These are phyloP conservation scores for Ilex asprella DNA, from an alignment of 257 asterid genomes.

Conservation along the genomic window DNA sequence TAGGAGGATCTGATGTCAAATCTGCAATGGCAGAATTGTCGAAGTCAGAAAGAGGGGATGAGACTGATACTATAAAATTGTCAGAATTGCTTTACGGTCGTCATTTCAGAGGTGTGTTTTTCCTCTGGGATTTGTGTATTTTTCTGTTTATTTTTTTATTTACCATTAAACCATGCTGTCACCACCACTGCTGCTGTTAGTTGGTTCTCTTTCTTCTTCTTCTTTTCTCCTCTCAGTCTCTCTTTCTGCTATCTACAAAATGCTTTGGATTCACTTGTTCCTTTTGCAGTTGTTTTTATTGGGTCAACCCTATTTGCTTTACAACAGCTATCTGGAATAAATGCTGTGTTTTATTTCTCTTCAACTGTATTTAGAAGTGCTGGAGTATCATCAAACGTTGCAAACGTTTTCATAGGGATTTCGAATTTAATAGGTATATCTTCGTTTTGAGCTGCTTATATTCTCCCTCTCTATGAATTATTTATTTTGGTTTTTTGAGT, in stretches of 20 bases:
- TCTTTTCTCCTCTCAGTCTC: slow-evolving; percentile 3
- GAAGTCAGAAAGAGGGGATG: slow-evolving; percentile 71
- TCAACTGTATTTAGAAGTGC: slow-evolving; percentile 98
- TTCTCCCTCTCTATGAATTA: not conserved
- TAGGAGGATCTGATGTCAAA: slow-evolving; percentile 65
- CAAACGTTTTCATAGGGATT: slow-evolving; percentile 71
- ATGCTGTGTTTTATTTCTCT: slow-evolving; percentile 98
- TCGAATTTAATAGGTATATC: slow-evolving; percentile 60
- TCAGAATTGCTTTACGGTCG: slow-evolving; percentile 64
- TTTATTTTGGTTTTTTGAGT: not conserved
- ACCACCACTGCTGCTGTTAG: slow-evolving; percentile 1
- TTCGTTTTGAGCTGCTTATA: not conserved
- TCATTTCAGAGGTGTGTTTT: slow-evolving; percentile 62
- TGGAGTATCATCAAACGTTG: slow-evolving; percentile 90
- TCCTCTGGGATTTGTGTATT: not conserved
- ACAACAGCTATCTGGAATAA: slow-evolving; percentile 99
- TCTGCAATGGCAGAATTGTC: slow-evolving; percentile 72
- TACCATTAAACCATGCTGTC: slow-evolving; percentile 6
- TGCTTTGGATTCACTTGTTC: slow-evolving; percentile 39
- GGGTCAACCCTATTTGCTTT: slow-evolving; percentile 97
- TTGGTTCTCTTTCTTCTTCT: slow-evolving; percentile 2
- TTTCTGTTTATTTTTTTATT: not conserved
- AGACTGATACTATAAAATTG: slow-evolving; percentile 36
- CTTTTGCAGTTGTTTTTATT: slow-evolving; percentile 98
- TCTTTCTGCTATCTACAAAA: slow-evolving; percentile 17